Conservation (phyloP, 768 basidiomycete species). For the Psilocybe sp. region DNA sequence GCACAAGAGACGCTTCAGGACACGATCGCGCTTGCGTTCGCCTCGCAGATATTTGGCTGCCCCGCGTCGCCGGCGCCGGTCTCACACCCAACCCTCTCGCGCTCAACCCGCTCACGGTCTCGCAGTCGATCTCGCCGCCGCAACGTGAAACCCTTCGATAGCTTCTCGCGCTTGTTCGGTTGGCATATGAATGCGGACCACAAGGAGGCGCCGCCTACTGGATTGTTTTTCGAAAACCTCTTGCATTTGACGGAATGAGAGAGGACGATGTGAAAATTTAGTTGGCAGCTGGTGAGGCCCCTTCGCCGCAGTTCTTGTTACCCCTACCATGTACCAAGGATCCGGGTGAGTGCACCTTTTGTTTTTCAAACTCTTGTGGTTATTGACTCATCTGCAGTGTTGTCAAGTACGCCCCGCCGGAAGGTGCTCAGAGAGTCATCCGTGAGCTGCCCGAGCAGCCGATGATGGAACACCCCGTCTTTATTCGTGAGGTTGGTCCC, state of each 20-base stretch:
- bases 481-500: conserved; percentile 83
- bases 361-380: conserved; percentile 9
- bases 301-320: too few relatives aligned
- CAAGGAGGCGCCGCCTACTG: too few relatives aligned
- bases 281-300: conserved; percentile 97
- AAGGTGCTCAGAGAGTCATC: conserved; percentile 81
- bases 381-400: conserved; percentile 52
- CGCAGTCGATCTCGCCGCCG: conserved; percentile 70
- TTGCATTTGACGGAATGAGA: conserved; percentile 47
- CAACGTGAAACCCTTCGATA: too few relatives aligned
- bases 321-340: conserved; percentile 94
- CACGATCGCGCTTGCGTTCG: too few relatives aligned
- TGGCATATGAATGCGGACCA: too few relatives aligned
- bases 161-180: too few relatives aligned
- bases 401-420: conserved; percentile 89
- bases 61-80: too few relatives aligned
- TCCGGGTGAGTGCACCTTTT: conserved; percentile 82
- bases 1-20: conserved; percentile 71
- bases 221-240: too few relatives aligned
- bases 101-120: too few relatives aligned
- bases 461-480: conserved; percentile 93
- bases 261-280: conserved; percentile 92
- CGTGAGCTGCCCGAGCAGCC: conserved; percentile 86
- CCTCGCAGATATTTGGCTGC: too few relatives aligned
- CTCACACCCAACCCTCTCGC: too few relatives aligned